phyloP scores from a whole-genome alignment of 1,284 basidiomycete species.

The Ceratobasidium sp. region DNA sequence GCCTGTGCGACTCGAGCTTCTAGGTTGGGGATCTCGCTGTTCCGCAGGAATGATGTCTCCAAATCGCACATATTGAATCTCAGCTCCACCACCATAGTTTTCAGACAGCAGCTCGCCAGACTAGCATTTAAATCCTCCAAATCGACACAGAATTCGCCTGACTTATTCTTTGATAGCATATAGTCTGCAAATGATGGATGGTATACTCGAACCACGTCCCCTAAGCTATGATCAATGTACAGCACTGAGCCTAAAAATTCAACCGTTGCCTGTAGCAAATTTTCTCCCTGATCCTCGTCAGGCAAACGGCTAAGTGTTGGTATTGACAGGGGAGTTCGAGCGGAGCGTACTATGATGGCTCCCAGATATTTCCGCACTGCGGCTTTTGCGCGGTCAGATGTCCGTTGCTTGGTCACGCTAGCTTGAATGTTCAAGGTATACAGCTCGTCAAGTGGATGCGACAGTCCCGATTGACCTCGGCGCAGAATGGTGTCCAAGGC shows the following conservation, averaged over 20 bases:
- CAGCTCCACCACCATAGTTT: too few species aligned
- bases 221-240: neutral
- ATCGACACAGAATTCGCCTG: too few species aligned
- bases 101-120: too few species aligned
- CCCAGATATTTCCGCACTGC: too few species aligned
- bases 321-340: neutral
- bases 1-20: neutral
- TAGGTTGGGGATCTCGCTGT: neutral
- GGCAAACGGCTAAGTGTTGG: neutral
- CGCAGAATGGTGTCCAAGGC: neutral
- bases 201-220: neutral
- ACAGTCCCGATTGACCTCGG: neutral
- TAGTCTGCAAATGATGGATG: constrained; percentile 6
- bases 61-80: too few species aligned
- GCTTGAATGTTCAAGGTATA: constrained; percentile 1
- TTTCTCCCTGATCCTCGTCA: neutral
- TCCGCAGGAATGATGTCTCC: too few species aligned
- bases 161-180: neutral
- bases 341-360: too few species aligned
- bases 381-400: too few species aligned
- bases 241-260: neutral
- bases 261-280: neutral
- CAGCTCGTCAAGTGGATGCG: neutral
- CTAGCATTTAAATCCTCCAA: too few species aligned
- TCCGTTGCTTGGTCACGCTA: too few species aligned